Conservation (phyloP, 768 basidiomycete genomes). For the Boletus speciosus region DNA sequence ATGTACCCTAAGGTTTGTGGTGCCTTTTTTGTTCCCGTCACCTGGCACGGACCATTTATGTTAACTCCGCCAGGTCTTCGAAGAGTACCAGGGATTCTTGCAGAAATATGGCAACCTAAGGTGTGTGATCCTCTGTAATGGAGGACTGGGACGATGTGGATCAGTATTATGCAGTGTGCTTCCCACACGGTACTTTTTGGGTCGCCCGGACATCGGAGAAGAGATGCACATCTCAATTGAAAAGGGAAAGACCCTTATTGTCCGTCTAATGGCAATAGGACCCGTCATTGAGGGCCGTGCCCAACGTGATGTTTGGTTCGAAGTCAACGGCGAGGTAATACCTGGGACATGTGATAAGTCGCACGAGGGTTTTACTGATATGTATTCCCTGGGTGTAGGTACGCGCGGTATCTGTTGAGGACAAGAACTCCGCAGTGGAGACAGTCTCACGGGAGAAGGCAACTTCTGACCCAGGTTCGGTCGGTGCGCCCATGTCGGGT, state of each 20-base stretch:
- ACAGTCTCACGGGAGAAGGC: constrained; percentile 94
- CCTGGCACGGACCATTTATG: constrained; percentile 5
- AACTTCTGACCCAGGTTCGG: constrained; percentile 89
- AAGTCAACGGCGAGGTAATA: constrained; percentile 90
- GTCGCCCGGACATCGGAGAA: constrained; percentile 85
- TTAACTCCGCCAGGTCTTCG: constrained; percentile 68
- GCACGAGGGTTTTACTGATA: constrained; percentile 14
- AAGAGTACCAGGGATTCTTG: constrained; percentile 93
- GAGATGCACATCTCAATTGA: constrained; percentile 97
- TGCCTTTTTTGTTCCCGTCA: constrained; percentile 3
- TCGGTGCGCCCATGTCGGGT: constrained; percentile 96
- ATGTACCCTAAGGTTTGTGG: constrained; percentile 94
- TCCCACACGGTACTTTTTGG: constrained; percentile 96
- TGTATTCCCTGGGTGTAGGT: constrained; percentile 46
- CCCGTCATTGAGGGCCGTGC: constrained; percentile 90
- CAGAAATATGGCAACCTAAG: constrained; percentile 95
- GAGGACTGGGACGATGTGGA: constrained; percentile 9
- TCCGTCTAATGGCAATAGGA: constrained; percentile 93
- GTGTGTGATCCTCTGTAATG: constrained; percentile 39
- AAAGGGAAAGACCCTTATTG: constrained; percentile 94
- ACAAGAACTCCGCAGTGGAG: constrained; percentile 96
- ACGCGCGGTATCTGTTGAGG: constrained; percentile 92
- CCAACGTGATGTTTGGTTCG: constrained; percentile 96
- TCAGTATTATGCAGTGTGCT: constrained; percentile 59
- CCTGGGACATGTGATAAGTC: constrained; percentile 2